phyloP scores from a whole-genome alignment of 2,329 filamentous ascomycete species.

The Alternaria ventricosa region DNA sequence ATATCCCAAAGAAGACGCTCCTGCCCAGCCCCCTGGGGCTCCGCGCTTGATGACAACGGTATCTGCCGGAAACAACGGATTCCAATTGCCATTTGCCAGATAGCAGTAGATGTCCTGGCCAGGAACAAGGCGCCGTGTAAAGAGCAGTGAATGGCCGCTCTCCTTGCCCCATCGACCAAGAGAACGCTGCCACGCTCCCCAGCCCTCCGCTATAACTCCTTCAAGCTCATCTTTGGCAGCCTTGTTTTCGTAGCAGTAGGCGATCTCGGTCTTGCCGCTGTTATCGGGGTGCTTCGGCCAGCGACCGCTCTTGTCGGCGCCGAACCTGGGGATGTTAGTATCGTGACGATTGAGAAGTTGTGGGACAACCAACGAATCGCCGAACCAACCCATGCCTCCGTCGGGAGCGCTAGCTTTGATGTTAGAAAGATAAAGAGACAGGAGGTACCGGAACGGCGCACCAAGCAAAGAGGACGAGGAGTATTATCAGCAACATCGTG shows the following conservation, averaged over 20 bases:
- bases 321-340: neutral
- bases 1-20: neutral
- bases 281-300: neutral
- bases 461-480: neutral
- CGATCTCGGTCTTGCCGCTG: neutral
- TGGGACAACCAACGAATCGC: neutral
- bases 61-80: neutral
- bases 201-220: neutral
- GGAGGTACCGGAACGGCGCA: neutral
- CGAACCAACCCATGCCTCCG: neutral
- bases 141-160: neutral
- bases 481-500: neutral
- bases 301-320: neutral
- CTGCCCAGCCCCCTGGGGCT: neutral
- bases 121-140: neutral
- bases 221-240: neutral
- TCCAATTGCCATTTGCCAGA: neutral
- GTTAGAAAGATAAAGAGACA: neutral
- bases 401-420: neutral
- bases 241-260: slow-evolving; percentile 1
- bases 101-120: neutral
- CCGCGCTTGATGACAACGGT: neutral
- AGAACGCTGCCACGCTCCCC: neutral
- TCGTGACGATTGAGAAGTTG: neutral
- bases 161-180: neutral